Evolutionary conservation across 345 rosid genomes (phyloP).

Genomic region (Linum usitatissimum): DNA sequence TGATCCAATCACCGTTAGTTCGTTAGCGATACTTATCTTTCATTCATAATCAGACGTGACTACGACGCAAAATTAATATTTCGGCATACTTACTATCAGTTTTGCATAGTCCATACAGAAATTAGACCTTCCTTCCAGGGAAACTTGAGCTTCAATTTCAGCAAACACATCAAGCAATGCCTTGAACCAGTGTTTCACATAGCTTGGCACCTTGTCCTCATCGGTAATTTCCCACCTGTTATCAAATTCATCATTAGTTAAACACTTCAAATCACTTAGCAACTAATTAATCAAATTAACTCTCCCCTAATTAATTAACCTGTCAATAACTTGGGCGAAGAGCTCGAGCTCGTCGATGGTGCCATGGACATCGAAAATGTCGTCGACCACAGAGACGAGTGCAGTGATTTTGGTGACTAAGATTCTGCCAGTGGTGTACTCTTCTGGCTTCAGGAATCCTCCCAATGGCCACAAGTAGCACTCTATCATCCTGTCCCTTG

Average conservation of each 20-base stretch:
- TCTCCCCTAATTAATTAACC: conserved; percentile 12
- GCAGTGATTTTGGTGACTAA: conserved; percentile 12
- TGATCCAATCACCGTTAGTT: background rate
- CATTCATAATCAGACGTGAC: no score
- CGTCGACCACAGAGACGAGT: conserved; percentile 16
- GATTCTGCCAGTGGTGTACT: conserved; percentile 1
- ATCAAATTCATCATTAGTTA: background rate
- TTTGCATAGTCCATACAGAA: background rate
- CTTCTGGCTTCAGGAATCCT: conserved; percentile 14
- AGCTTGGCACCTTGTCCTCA: conserved; percentile 12
- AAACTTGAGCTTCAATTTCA: conserved; percentile 5
- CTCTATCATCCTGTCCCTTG: conserved; percentile 24
- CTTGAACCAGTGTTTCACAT: conserved; percentile 8
- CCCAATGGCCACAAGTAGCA: conserved; percentile 20
- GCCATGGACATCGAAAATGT: conserved; percentile 24
- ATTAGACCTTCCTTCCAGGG: background rate
- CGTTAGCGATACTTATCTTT: no score
- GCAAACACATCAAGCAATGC: conserved; percentile 8
- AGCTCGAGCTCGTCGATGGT: conserved; percentile 25
- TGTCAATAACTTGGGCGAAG: conserved; percentile 16
- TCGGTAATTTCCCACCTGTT: conserved; percentile 16
- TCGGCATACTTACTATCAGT: no score
- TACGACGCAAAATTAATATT: no score
- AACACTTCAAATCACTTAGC: background rate
- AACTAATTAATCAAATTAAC: no score